Evolutionary conservation across 148 eudicot genomes (phyloP), one percentile per base, ranked within the genome.

Genomic region (Amaranthus palmeri): DNA sequence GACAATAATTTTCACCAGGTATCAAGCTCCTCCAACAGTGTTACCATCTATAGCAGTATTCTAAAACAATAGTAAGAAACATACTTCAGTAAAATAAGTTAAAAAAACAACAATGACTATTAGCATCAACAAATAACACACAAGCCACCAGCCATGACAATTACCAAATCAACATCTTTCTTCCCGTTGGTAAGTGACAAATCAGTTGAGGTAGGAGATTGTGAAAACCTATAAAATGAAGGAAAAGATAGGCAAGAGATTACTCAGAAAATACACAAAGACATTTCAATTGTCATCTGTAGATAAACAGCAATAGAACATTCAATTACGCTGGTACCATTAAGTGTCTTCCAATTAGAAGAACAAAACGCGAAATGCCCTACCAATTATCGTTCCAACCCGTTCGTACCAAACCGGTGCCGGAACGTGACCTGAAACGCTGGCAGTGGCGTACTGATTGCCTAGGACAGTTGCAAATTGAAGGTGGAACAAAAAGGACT

Each of bases 211-310:
- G 36, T 25, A 1, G 77, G 13, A 61, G 84, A 50, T 61, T 86
- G 81, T 41, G 92, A 79, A 77, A 92, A 92, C 85, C 97, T 91
- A 81, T 69, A 76, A 57, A 70, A 47, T 2, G 58, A 54, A 72
- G 8, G 60, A 7, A 17, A 70, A 54, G 45, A 68, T 36, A 25
- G 42, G 67, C 44, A 11, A 47, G 40, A 3, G 13, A 53, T 43
- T 5, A 68, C 50, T 60, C 43, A 65, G 12, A 18, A 36, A 55
- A 70, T 14, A 45, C 0, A 7, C 4, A 70, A 14, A 18, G 40
- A 46, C 48, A 65, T 45, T 45, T 4, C 14, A 65, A 43, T 18
- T 4, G 49, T 17, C 42, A 7, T 11, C 41, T 15, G 15, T 9
- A 48, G 52, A 49, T 17, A 25, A 8, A 58, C 10, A 7, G 2